These are phyloP conservation scores for Penicillium sp. DNA, from an alignment of 2,329 filamentous ascomycete genomes.

Conservation along the genomic window DNA sequence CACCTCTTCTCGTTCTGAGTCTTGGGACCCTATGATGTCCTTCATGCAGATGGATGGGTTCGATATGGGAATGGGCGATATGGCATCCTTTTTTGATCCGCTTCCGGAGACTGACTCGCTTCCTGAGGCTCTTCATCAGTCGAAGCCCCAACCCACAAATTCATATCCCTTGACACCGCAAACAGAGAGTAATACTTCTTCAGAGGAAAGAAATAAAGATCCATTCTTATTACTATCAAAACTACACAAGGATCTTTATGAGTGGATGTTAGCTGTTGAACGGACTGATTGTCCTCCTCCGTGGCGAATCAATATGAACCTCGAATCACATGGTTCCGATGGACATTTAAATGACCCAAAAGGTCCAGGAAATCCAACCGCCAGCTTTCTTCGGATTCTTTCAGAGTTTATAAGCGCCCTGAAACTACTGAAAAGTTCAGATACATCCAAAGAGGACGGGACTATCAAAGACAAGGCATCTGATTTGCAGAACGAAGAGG, in stretches of 20 bases:
- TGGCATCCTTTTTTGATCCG: background rate
- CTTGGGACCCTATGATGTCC: conserved; percentile 1
- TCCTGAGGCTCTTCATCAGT: background rate
- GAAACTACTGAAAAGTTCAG: background rate
- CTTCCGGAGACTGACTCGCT: background rate
- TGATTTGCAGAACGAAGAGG: background rate
- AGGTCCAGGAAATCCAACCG: background rate
- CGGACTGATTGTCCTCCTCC: background rate
- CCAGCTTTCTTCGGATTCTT: background rate
- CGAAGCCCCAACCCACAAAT: background rate
- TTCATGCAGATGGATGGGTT: background rate
- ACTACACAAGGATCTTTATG: background rate
- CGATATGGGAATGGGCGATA: background rate
- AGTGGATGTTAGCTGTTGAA: background rate
- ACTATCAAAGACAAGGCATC: background rate
- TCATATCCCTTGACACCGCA: background rate
- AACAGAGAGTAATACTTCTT: background rate
- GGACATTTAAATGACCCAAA: background rate
- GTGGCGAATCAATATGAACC: background rate
- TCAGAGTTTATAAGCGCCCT: background rate
- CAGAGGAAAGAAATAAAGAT: background rate
- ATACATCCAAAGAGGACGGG: background rate
- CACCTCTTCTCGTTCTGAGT: background rate
- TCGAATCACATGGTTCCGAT: background rate
- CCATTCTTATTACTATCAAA: background rate